Conservation (phyloP, 805 yeast species). For the Jamesozyma spencerorum region DNA sequence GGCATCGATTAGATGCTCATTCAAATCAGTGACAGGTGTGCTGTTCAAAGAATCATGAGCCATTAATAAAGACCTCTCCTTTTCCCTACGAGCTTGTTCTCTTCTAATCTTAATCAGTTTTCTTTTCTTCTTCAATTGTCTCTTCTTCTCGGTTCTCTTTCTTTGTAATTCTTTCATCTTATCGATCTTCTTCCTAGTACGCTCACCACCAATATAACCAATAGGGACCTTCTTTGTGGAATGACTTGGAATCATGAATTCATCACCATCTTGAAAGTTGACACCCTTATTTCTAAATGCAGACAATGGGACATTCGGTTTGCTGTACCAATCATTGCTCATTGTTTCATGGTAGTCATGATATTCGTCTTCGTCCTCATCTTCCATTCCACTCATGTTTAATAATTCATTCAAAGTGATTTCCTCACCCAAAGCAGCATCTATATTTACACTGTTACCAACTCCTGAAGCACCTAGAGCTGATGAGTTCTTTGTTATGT, state of each 20-base stretch:
- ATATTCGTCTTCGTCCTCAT: constrained; percentile 42
- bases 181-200: constrained; percentile 29
- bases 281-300: constrained; percentile 82
- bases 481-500: background rate
- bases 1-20: background rate
- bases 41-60: constrained; percentile 1
- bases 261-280: constrained; percentile 27
- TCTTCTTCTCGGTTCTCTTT: constrained; percentile 28
- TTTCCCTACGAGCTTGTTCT: constrained; percentile 26
- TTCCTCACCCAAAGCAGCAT: constrained; percentile 22
- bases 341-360: constrained; percentile 29
- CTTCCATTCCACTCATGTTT: constrained; percentile 55
- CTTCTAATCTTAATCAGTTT: constrained; percentile 25
- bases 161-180: constrained; percentile 29
- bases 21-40: background rate
- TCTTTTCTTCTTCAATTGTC: constrained; percentile 28
- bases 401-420: constrained; percentile 69
- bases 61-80: constrained; percentile 11
- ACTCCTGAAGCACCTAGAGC: background rate
- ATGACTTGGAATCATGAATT: constrained; percentile 23
- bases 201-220: constrained; percentile 30
- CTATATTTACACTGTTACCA: constrained; percentile 6
- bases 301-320: constrained; percentile 64
- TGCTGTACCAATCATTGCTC: constrained; percentile 30
- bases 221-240: constrained; percentile 28